Percentiles rank a stretch among this genome's conserved stretches.
Evolutionary conservation across 1,284 basidiomycete species (phyloP).

Genomic region (Cystobasidium pallidum): DNA sequence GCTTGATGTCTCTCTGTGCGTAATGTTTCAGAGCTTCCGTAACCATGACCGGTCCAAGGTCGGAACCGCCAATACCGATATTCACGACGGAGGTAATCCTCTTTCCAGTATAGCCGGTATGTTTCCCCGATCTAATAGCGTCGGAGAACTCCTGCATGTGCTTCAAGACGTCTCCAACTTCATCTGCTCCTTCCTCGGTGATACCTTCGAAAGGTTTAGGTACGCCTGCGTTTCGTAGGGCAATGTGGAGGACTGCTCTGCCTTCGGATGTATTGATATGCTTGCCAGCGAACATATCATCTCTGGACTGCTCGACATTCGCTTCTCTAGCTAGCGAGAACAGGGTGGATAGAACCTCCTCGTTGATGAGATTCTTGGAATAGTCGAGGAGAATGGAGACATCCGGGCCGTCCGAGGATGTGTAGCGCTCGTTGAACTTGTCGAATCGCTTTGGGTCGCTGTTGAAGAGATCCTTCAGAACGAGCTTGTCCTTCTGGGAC

Average conservation of each 20-base stretch:
- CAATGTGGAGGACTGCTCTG: constrained; percentile 92
- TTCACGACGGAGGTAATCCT: constrained; percentile 92
- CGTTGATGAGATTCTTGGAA: constrained; percentile 93
- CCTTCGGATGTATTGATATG: constrained; percentile 99
- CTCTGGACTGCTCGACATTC: constrained; percentile 77
- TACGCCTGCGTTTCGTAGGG: constrained; percentile 73
- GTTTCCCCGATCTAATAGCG: constrained; percentile 77
- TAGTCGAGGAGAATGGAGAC: constrained; percentile 90
- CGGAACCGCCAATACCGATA: constrained; percentile 97
- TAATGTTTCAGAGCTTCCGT: constrained; percentile 95
- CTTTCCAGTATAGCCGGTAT: constrained; percentile 98
- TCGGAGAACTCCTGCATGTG: constrained; percentile 93
- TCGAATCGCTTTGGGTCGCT: constrained; percentile 83
- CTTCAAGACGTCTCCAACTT: constrained; percentile 79
- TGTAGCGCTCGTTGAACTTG: constrained; percentile 80
- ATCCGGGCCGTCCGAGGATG: constrained; percentile 65
- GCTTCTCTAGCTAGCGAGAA: constrained; percentile 84
- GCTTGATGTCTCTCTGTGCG: constrained; percentile 81
- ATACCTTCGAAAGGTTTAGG: constrained; percentile 68
- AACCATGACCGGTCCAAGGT: constrained; percentile 98
- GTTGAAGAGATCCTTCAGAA: constrained; percentile 88
- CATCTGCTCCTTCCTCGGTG: constrained; percentile 76
- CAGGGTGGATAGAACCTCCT: constrained; percentile 71
- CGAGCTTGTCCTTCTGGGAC: constrained; percentile 71
- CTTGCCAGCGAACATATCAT: constrained; percentile 92